Evolutionary conservation across 495 filamentous ascomycete genomes (phyloP).

Genomic region (Talaromyces liani): DNA sequence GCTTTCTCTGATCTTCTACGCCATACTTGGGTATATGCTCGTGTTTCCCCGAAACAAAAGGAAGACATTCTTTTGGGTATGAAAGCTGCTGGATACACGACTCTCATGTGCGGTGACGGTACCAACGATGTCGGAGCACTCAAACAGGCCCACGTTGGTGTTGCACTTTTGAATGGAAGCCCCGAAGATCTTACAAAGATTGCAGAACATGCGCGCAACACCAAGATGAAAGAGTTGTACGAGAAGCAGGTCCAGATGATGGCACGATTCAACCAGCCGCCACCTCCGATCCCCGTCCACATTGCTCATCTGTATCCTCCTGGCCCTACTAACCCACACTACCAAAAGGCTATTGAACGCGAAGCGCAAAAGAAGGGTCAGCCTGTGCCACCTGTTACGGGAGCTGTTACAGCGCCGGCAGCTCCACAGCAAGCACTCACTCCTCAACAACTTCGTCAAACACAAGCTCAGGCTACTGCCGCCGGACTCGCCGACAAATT

Average conservation of each 20-base stretch:
- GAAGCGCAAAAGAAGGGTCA: constrained; percentile 68
- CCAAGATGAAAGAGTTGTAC: constrained; percentile 97
- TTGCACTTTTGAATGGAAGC: constrained; percentile 92
- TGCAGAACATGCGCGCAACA: constrained; percentile 82
- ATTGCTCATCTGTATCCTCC: constrained; percentile 95
- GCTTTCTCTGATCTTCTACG: constrained; percentile 68
- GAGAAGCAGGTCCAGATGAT: constrained; percentile 91
- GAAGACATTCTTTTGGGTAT: constrained; percentile 95
- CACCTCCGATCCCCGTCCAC: constrained; percentile 77
- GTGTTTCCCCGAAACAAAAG: constrained; percentile 97
- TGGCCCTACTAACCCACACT: constrained; percentile 88
- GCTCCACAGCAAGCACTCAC: constrained; percentile 50
- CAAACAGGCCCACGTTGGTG: constrained; percentile 97
- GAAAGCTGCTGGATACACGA: constrained; percentile 95
- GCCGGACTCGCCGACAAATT: constrained; percentile 80
- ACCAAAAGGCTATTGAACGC: constrained; percentile 81
- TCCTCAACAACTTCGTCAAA: constrained; percentile 49
- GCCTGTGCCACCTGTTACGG: constrained; percentile 30
- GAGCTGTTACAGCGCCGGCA: constrained; percentile 53
- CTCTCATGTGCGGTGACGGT: constrained; percentile 97
- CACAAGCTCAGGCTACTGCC: constrained; percentile 60
- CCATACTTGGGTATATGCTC: constrained; percentile 95
- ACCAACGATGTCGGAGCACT: constrained; percentile 97
- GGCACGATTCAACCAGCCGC: constrained; percentile 84
- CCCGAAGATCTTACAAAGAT: constrained; percentile 86